phyloP scores from a whole-genome alignment of 371 early-diverging fungal genomes.

The Rhizopus delemar region DNA sequence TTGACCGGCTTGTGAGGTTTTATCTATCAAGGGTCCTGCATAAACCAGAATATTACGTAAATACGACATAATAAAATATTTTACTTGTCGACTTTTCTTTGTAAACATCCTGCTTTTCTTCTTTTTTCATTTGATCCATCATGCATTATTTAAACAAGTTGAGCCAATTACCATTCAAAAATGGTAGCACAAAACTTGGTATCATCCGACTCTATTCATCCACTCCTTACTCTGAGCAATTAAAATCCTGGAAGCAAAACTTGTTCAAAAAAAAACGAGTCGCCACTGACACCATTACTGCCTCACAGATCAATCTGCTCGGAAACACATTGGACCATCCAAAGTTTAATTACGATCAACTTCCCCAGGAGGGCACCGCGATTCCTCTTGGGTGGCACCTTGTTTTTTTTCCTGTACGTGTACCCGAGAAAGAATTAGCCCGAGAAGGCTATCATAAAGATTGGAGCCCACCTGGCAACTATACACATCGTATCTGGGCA shows the following conservation, averaged over 20 bases:
- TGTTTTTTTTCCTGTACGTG: constrained; percentile 70
- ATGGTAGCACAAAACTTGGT: background rate
- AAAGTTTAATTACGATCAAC: constrained; percentile 9
- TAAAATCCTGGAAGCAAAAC: constrained; percentile 21
- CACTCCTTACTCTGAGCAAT: background rate
- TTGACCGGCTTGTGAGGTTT: too few relatives aligned
- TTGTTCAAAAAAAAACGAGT: constrained; percentile 17
- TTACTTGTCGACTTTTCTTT: background rate
- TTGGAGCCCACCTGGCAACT: constrained; percentile 74
- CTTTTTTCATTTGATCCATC: background rate
- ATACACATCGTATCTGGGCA: constrained; percentile 79
- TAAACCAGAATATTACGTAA: too few relatives aligned
- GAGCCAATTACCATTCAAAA: background rate
- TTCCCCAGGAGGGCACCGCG: constrained; percentile 43
- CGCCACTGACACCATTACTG: constrained; percentile 30
- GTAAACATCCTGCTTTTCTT: background rate
- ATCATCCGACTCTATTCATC: background rate
- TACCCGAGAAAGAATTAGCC: constrained; percentile 64
- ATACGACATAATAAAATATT: too few relatives aligned
- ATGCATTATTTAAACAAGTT: background rate
- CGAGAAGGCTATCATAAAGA: constrained; percentile 74
- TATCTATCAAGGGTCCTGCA: too few relatives aligned
- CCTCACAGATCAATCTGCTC: constrained; percentile 29
- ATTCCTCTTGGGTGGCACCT: constrained; percentile 74
- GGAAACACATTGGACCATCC: constrained; percentile 28